Evolutionary conservation across 192 early-diverging fungal species (phyloP).

Genomic region (Coemansia javaensis): DNA sequence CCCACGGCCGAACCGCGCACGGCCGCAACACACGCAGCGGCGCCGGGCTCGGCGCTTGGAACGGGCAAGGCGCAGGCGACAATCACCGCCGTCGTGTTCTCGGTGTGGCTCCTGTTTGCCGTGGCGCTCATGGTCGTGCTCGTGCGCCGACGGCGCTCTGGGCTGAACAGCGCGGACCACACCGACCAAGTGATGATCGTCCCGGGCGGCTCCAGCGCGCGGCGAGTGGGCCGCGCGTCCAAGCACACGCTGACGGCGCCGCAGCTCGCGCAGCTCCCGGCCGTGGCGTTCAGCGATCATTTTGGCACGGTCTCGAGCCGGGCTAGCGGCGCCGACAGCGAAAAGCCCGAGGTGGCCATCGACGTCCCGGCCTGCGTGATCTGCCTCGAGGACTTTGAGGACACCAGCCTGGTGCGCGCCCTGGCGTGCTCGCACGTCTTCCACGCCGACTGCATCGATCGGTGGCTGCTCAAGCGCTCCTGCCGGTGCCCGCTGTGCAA

Average conservation of each 20-base stretch:
- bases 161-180: not conserved
- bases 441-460: slow-evolving; percentile 32
- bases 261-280: slow-evolving; percentile 14
- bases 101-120: slow-evolving; percentile 7
- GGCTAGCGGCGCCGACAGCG: not conserved
- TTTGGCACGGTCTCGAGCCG: no score
- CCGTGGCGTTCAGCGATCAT: slow-evolving; percentile 4
- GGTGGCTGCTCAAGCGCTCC: slow-evolving; percentile 39
- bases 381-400: slow-evolving; percentile 24
- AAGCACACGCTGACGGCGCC: slow-evolving; percentile 2
- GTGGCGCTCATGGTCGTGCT: not conserved
- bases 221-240: not conserved
- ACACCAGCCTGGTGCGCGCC: slow-evolving; percentile 13
- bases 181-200: no score
- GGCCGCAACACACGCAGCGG: no score
- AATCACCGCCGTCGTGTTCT: slow-evolving; percentile 9
- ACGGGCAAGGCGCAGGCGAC: slow-evolving; percentile 4
- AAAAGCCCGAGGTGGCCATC: not conserved
- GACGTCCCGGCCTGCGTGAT: slow-evolving; percentile 16
- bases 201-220: no score
- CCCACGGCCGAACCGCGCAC: no score
- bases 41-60: no score
- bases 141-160: not conserved
- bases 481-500: slow-evolving; percentile 43
- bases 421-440: slow-evolving; percentile 38